Evolutionary conservation across 495 filamentous ascomycete genomes (phyloP), one percentile per base, ranked within the genome.

Genomic region (Xylaria venustula): DNA sequence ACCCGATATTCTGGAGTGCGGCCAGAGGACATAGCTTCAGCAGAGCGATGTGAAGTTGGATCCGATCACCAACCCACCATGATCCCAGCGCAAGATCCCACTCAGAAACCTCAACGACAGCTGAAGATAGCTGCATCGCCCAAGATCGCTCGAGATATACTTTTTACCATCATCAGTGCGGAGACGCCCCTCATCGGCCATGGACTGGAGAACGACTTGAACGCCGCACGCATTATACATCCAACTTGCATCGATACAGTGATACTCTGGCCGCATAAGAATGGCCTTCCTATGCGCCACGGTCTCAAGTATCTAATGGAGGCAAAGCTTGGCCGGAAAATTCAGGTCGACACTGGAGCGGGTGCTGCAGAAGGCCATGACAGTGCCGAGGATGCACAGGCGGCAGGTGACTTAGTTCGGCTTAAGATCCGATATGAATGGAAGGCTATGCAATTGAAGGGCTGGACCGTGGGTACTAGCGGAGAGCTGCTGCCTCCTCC

Each of bases 151-250:
- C 87, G 94, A 11, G 71, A 79, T 1, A 77, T 96, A 0, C 80
- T 98, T 9, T 88, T 92, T 73, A 74, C 79, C 0, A 75, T 88
- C 51, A 79, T 98, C 36, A 77, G 84, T 15, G 88, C 90, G 0
- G 72, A 80, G 0, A 97, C 92, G 0, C 91, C 91, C 0, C 73
- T 98, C 5, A 89, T 98, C 42, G 94, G 94, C 20, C 94, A 98
- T 73, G 93, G 90, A 6, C 85, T 98, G 9, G 94, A 98, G 67
- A 98, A 98, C 69, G 94, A 98, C 68, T 81, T 98, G 22, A 94
- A 94, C 69, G 83, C 86, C 14, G 77, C 87, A 47, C 86, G 94
- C 12, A 80, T 98, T 44, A 86, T 95, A 46, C 94, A 98, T 66
- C 89, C 87, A 0, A 87, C 82, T 1, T 81, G 97, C 47, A 82